Evolutionary conservation across 2,329 filamentous ascomycete genomes (phyloP).

Genomic region (Neonectria coccinea): DNA sequence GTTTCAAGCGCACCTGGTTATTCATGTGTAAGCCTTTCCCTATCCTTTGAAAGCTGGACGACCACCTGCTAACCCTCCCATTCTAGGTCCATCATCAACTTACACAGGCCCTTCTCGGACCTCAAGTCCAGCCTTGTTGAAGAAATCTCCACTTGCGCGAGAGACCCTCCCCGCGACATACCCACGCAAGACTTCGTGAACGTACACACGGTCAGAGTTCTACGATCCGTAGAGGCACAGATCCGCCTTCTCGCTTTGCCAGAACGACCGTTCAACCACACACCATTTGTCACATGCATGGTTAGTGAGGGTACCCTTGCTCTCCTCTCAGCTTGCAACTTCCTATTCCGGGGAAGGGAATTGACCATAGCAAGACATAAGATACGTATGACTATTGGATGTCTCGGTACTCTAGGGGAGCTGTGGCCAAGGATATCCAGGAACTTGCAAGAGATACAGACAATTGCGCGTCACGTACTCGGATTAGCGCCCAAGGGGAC

Average conservation of each 20-base stretch:
- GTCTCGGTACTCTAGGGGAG: slow-evolving; percentile 23
- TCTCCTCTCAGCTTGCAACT: slow-evolving; percentile 29
- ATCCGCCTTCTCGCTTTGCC: slow-evolving; percentile 31
- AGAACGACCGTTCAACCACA: slow-evolving; percentile 26
- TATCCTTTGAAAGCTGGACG: accelerated
- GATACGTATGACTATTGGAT: slow-evolving; percentile 33
- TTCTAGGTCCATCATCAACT: slow-evolving; percentile 30
- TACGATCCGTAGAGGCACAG: slow-evolving; percentile 33
- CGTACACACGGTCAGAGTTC: slow-evolving; percentile 30
- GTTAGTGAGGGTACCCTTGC: slow-evolving; percentile 35
- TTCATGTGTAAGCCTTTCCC: slow-evolving; percentile 32
- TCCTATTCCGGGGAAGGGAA: slow-evolving; percentile 19
- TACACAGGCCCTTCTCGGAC: slow-evolving; percentile 34
- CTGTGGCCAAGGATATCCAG: slow-evolving; percentile 33
- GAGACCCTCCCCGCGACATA: slow-evolving; percentile 26
- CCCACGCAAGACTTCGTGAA: slow-evolving; percentile 30
- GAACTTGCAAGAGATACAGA: slow-evolving; percentile 36
- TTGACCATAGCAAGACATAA: slow-evolving; percentile 32
- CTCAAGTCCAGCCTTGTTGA: slow-evolving; percentile 34
- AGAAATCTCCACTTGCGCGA: slow-evolving; percentile 29
- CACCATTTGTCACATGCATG: slow-evolving; percentile 35
- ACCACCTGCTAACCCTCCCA: not conserved
- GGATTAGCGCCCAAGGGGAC: not conserved
- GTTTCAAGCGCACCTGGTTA: slow-evolving; percentile 34
- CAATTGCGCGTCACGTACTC: slow-evolving; percentile 36